These are phyloP conservation scores for Solanum paucissectum DNA, from an alignment of 257 asterid genomes.

Conservation along the genomic window DNA sequence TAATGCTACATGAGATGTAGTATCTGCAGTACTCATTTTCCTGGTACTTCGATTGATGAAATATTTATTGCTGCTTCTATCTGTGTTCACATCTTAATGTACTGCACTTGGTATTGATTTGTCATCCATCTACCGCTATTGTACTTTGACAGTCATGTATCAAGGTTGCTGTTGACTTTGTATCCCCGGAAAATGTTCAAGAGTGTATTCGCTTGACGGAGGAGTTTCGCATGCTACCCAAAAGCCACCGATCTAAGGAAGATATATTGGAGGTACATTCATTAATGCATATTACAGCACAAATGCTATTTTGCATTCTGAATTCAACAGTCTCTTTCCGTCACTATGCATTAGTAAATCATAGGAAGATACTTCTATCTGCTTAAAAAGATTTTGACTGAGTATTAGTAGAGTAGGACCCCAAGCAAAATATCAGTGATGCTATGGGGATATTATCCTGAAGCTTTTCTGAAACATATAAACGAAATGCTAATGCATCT, in stretches of 20 bases:
- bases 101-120: not conserved
- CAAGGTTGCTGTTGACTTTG: slow-evolving; percentile 39
- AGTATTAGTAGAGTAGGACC: not conserved
- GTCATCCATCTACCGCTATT: not conserved
- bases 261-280: slow-evolving; percentile 35
- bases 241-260: slow-evolving; percentile 33
- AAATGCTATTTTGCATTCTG: not conserved
- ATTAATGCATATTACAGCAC: not conserved
- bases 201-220: slow-evolving; percentile 31
- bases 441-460: not conserved
- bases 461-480: not conserved
- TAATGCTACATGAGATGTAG: not conserved
- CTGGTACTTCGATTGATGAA: not conserved
- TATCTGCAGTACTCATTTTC: not conserved
- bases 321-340: not conserved
- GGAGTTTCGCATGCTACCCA: slow-evolving; percentile 42
- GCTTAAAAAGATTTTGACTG: not conserved
- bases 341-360: not conserved
- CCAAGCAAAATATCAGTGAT: not conserved
- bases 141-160: slow-evolving; percentile 26
- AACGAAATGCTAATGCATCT: not conserved
- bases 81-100: not conserved
- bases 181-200: slow-evolving; percentile 35
- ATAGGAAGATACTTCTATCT: not conserved
- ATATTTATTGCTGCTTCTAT: not conserved